These are phyloP conservation scores for Geranium rotundifolium DNA, from an alignment of 345 rosid genomes.

Conservation along the genomic window DNA sequence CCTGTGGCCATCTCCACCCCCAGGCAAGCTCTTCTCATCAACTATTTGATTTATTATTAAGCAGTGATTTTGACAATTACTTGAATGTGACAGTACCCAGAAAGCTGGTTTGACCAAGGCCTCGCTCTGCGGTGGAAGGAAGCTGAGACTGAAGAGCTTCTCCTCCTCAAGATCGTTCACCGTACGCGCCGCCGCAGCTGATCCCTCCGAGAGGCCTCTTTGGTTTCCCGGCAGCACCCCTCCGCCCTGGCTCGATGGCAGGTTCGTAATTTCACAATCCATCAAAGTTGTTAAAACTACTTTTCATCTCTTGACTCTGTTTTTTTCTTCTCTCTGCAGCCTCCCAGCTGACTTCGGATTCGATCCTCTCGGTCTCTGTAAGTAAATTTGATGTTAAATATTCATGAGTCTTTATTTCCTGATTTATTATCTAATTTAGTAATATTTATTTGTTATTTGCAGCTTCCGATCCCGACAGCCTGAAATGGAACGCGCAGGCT, in stretches of 20 bases:
- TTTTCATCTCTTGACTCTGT: slow-evolving; percentile 1
- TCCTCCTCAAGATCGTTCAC: slow-evolving; percentile 6
- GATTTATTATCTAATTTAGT: no score
- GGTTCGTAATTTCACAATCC: slow-evolving; percentile 16
- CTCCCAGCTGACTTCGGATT: slow-evolving; percentile 97
- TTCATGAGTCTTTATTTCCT: no score
- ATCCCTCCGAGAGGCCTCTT: slow-evolving; percentile 71
- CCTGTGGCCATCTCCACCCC: slow-evolving; percentile 53
- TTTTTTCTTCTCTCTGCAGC: slow-evolving; percentile 24
- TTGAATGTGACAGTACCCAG: slow-evolving; percentile 34
- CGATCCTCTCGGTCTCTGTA: slow-evolving; percentile 93
- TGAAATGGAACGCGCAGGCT: slow-evolving; percentile 83
- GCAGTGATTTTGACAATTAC: background rate
- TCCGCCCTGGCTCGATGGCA: slow-evolving; percentile 95
- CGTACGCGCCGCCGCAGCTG: slow-evolving; percentile 17
- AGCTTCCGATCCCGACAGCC: slow-evolving; percentile 89
- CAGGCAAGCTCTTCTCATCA: slow-evolving; percentile 34
- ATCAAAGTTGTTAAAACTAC: background rate
- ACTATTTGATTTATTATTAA: no score
- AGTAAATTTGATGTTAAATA: no score
- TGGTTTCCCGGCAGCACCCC: slow-evolving; percentile 99
- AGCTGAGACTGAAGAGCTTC: slow-evolving; percentile 34
- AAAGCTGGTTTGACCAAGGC: slow-evolving; percentile 38
- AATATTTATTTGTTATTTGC: no score
- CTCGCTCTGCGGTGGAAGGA: slow-evolving; percentile 66